A percentile compares a stretch with the other conserved stretches of the same genome.
Evolutionary conservation across 2,329 filamentous ascomycete genomes (phyloP).

Genomic region (Balansia obtecta): DNA sequence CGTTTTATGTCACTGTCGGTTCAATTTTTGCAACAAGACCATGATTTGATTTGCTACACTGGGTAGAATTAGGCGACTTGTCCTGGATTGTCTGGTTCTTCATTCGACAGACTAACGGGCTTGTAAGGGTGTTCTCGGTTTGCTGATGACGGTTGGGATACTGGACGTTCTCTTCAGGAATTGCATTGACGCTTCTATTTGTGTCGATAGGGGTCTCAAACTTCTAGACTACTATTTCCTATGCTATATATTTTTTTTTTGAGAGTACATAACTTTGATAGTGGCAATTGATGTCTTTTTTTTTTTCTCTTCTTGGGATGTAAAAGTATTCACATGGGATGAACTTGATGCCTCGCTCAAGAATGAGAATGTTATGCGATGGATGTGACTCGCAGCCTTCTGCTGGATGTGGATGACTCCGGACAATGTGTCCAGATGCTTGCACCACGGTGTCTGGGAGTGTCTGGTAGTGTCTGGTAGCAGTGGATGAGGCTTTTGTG

Average conservation of each 20-base stretch:
- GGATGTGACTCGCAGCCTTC: no score
- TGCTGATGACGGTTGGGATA: neutral
- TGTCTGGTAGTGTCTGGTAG: no score
- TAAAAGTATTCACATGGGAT: no score
- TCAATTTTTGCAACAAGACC: constrained; percentile 9
- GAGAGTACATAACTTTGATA: constrained; percentile 6
- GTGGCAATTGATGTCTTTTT: neutral
- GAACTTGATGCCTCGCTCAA: no score
- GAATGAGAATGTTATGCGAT: no score
- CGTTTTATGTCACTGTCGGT: constrained; percentile 21
- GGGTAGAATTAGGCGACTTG: neutral
- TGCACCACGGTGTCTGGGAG: no score
- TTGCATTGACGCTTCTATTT: constrained; percentile 2
- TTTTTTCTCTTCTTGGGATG: neutral
- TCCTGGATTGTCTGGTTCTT: neutral
- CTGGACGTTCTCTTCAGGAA: neutral
- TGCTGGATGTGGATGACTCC: no score
- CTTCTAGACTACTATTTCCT: constrained; percentile 4
- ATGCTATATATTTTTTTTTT: constrained; percentile 7
- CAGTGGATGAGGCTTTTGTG: no score
- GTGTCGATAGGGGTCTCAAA: constrained; percentile 1
- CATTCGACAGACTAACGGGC: neutral
- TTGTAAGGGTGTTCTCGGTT: neutral
- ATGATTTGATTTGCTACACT: neutral
- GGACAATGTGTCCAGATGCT: no score